phyloP scores from a whole-genome alignment of 2,329 filamentous ascomycete genomes.

The Microdochium nivale region DNA sequence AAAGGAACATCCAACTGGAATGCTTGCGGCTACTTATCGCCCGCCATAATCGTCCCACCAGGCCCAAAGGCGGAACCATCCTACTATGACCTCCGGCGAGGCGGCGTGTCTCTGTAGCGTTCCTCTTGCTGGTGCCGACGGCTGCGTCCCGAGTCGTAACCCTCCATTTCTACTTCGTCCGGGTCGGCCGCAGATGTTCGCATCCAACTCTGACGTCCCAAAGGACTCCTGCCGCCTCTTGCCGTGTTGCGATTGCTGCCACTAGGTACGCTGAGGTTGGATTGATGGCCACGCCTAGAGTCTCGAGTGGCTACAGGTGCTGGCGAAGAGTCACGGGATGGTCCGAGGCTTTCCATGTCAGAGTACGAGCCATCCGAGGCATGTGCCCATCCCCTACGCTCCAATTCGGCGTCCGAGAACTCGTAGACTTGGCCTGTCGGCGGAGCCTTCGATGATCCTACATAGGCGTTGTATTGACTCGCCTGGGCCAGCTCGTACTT shows the following conservation, averaged over 20 bases:
- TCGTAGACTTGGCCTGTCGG: constrained; percentile 39
- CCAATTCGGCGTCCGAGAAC: constrained; percentile 34
- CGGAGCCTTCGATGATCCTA: constrained; percentile 23
- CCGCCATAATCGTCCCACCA: no score
- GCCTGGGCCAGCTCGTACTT: constrained; percentile 65
- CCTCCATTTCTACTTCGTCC: constrained; percentile 19
- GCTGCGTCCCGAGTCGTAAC: constrained; percentile 2
- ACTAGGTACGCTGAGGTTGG: constrained; percentile 5
- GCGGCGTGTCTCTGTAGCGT: not conserved
- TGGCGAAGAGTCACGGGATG: constrained; percentile 1
- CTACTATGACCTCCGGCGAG: not conserved
- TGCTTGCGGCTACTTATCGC: no score
- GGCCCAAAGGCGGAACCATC: not conserved
- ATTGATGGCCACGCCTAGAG: not conserved
- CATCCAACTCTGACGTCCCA: constrained; percentile 25
- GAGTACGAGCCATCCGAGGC: constrained; percentile 16
- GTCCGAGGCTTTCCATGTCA: not conserved
- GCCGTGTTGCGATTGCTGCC: constrained; percentile 11
- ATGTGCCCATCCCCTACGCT: constrained; percentile 31
- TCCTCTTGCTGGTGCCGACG: not conserved
- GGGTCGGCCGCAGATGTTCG: constrained; percentile 18
- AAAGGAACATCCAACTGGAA: no score
- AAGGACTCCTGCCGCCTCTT: constrained; percentile 27
- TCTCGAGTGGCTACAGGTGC: not conserved
- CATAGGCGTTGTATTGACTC: constrained; percentile 30